These are phyloP conservation scores for Fusarium algeriense DNA, from an alignment of 2,329 filamentous ascomycete species.

Conservation along the genomic window DNA sequence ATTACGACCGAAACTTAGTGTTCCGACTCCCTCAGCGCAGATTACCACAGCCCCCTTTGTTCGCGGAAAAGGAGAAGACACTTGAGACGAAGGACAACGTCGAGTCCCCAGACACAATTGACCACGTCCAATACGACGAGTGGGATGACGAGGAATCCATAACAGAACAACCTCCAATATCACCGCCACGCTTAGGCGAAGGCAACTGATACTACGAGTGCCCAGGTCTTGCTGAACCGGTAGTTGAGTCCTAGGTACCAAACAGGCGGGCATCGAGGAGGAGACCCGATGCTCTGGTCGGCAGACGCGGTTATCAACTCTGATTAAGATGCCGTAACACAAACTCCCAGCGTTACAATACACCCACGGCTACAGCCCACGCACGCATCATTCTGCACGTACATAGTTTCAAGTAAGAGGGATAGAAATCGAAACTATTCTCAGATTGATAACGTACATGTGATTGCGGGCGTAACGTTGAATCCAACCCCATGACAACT, in stretches of 20 bases:
- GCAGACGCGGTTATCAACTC: background rate
- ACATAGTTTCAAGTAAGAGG: conserved; percentile 10
- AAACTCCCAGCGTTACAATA: conserved; percentile 6
- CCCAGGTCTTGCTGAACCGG: background rate
- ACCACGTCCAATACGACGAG: background rate
- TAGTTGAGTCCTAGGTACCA: background rate
- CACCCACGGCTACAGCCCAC: background rate
- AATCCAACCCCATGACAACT: conserved; percentile 9
- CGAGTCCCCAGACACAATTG: background rate
- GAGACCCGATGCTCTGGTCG: background rate
- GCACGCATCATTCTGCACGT: background rate
- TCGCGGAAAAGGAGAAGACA: background rate
- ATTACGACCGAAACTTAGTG: background rate
- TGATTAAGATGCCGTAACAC: conserved; percentile 6
- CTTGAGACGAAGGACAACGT: background rate
- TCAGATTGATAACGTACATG: conserved; percentile 8
- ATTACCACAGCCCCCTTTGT: conserved; percentile 23
- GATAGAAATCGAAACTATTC: conserved; percentile 14
- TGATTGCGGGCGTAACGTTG: conserved; percentile 15
- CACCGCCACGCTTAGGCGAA: background rate
- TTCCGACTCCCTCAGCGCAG: background rate
- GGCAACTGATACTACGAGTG: background rate
- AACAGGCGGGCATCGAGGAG: background rate
- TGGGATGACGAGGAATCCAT: background rate
- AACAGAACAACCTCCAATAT: background rate